phyloP scores from a whole-genome alignment of 1,139 yeast species.

The Candida smagusa region DNA sequence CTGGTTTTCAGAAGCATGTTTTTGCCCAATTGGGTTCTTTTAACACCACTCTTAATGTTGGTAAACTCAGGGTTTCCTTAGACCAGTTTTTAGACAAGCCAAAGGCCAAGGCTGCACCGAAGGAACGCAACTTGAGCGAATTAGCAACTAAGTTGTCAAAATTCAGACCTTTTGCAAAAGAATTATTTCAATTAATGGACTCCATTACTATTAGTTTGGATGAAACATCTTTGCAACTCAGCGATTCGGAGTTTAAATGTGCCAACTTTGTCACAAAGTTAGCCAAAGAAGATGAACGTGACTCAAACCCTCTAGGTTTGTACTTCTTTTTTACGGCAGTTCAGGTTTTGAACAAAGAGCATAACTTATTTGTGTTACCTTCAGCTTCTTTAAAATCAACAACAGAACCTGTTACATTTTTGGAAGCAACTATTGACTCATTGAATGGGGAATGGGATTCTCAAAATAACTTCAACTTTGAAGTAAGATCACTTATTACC shows the following conservation, averaged over 20 bases:
- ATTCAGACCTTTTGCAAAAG: constrained; percentile 1
- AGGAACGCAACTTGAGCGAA: background rate
- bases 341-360: constrained; percentile 27
- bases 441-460: constrained; percentile 9
- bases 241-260: constrained; percentile 15
- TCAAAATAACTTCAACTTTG: constrained; percentile 12
- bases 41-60: constrained; percentile 19
- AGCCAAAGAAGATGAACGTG: constrained; percentile 12
- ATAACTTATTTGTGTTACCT: constrained; percentile 36
- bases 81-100: background rate
- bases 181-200: constrained; percentile 11
- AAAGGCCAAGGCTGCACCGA: background rate
- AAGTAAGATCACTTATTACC: constrained; percentile 16
- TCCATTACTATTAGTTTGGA: constrained; percentile 22
- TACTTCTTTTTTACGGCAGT: constrained; percentile 24
- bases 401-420: constrained; percentile 11
- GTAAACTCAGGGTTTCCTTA: constrained; percentile 5
- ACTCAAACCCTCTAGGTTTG: constrained; percentile 12
- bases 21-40: constrained; percentile 16
- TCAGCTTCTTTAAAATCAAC: constrained; percentile 24
- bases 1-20: constrained; percentile 12
- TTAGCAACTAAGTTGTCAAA: background rate
- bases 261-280: constrained; percentile 21
- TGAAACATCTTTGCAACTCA: constrained; percentile 25
- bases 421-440: constrained; percentile 10